Percentiles rank a stretch among this genome's conserved stretches.
These are phyloP conservation scores for Capronia epimyces DNA, from an alignment of 2,329 filamentous ascomycete species.

Conservation along the genomic window DNA sequence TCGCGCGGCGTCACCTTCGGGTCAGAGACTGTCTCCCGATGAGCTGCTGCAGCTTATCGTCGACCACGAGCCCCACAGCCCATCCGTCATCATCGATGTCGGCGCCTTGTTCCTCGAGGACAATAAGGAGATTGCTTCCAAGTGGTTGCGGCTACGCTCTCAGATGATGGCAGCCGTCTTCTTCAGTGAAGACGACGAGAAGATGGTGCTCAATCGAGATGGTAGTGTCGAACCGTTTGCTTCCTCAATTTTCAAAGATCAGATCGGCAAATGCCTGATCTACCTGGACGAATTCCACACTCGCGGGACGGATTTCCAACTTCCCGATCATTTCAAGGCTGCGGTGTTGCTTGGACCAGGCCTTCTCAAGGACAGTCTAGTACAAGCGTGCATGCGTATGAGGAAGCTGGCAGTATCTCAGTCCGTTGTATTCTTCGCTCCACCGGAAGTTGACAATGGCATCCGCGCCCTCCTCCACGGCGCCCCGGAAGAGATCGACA, in stretches of 20 bases:
- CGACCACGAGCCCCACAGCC: constrained; percentile 34
- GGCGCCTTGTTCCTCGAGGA: constrained; percentile 64
- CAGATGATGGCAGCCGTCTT: constrained; percentile 50
- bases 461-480: constrained; percentile 39
- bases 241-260: constrained; percentile 53
- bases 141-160: constrained; percentile 47
- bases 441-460: constrained; percentile 54
- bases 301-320: constrained; percentile 60
- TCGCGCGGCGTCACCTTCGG: constrained; percentile 22
- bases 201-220: constrained; percentile 32
- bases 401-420: constrained; percentile 62
- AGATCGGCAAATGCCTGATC: constrained; percentile 56
- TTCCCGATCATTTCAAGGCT: constrained; percentile 56
- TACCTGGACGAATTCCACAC: constrained; percentile 69
- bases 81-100: constrained; percentile 63
- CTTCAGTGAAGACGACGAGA: constrained; percentile 40
- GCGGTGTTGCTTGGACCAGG: constrained; percentile 62
- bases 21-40: constrained; percentile 34
- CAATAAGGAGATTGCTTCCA: constrained; percentile 50
- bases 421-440: constrained; percentile 56
- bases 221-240: constrained; percentile 39
- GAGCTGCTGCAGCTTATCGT: constrained; percentile 46
- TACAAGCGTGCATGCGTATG: constrained; percentile 63
- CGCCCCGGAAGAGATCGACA: constrained; percentile 33
- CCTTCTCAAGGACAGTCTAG: constrained; percentile 57